Percentiles rank a stretch among this genome's conserved stretches.
Conservation (phyloP, 495 filamentous ascomycete species). For the Pyrenula aspistea region DNA sequence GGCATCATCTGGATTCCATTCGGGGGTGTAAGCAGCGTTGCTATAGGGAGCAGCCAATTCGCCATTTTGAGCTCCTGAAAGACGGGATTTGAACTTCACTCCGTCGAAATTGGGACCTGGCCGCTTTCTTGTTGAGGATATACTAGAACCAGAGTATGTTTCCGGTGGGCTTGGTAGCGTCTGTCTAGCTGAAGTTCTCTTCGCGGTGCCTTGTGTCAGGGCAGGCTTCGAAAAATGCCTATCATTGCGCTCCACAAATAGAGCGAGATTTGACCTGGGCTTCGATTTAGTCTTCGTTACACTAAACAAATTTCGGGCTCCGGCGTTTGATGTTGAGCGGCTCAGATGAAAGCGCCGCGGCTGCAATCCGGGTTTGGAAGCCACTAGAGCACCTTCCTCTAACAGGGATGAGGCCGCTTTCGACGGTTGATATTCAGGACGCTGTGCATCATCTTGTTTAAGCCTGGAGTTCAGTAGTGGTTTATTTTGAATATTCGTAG, state of each 20-base stretch:
- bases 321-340: background rate
- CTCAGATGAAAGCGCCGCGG: background rate
- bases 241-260: background rate
- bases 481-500: conserved; percentile 4
- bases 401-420: too few relatives aligned
- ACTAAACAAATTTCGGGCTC: too few relatives aligned
- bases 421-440: too few relatives aligned
- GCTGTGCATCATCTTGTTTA: too few relatives aligned
- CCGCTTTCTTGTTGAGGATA: background rate
- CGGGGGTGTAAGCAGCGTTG: background rate
- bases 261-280: background rate
- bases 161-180: too few relatives aligned
- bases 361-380: too few relatives aligned
- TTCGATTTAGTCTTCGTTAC: background rate
- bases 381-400: too few relatives aligned
- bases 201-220: background rate
- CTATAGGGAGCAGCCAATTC: background rate
- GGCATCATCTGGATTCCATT: background rate
- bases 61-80: background rate
- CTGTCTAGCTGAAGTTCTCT: too few relatives aligned
- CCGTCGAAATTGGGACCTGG: background rate
- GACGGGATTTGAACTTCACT: background rate
- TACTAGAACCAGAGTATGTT: too few relatives aligned
- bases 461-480: too few relatives aligned
- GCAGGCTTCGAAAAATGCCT: background rate